Conservation (phyloP, 106 monocot species). For the Triglochin maritima region DNA sequence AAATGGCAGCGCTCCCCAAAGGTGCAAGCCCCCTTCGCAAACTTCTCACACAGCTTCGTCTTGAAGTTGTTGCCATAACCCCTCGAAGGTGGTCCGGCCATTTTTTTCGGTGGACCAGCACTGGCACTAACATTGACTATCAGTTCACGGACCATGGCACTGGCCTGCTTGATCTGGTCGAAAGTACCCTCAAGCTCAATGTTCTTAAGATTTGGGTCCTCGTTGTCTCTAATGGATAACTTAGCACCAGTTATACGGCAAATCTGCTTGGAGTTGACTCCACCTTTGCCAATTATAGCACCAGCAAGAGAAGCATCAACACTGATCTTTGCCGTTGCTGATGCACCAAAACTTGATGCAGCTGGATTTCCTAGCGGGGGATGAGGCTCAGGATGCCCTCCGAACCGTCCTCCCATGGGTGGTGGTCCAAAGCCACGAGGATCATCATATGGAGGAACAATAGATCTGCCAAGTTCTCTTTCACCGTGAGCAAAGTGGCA, state of each 20-base stretch:
- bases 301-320: slow-evolving; percentile 25
- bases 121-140: slow-evolving; percentile 18
- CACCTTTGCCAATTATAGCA: slow-evolving; percentile 28
- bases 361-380: slow-evolving; percentile 7
- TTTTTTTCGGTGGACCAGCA: background rate
- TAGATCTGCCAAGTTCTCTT: slow-evolving; percentile 18
- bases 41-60: slow-evolving; percentile 30
- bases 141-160: slow-evolving; percentile 28
- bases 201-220: slow-evolving; percentile 19
- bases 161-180: slow-evolving; percentile 32
- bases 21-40: slow-evolving; percentile 22
- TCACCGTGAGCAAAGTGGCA: slow-evolving; percentile 31
- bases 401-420: slow-evolving; percentile 3
- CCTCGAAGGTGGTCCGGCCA: background rate
- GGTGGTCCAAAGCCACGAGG: slow-evolving; percentile 4
- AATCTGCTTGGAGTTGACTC: slow-evolving; percentile 32
- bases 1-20: slow-evolving; percentile 32
- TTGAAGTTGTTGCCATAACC: slow-evolving; percentile 13
- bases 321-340: slow-evolving; percentile 27
- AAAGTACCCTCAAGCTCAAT: slow-evolving; percentile 29
- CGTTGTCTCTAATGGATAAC: slow-evolving; percentile 18
- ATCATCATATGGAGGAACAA: slow-evolving; percentile 5
- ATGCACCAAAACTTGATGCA: slow-evolving; percentile 26
- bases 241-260: slow-evolving; percentile 24
- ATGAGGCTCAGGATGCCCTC: slow-evolving; percentile 3